Percentiles rank a stretch among this genome's conserved stretches.
Evolutionary conservation across 225 moss, liverwort and hornwort species (phyloP).

Genomic region (Pseudoscleropodium purum): DNA sequence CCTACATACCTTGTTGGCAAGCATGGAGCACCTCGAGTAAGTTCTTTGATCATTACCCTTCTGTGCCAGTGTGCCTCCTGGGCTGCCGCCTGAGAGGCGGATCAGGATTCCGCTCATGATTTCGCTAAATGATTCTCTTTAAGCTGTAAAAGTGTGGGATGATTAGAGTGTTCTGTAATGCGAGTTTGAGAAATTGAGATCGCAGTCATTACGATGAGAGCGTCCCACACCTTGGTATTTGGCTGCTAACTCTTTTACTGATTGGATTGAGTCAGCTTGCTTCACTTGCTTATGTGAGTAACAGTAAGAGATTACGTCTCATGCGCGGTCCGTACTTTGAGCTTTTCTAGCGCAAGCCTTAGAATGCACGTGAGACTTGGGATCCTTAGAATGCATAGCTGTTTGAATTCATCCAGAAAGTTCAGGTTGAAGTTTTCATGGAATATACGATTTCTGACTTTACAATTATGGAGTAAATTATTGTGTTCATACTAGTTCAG

Average conservation of each 20-base stretch:
- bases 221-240: neutral
- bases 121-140: neutral
- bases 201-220: neutral
- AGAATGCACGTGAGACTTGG: neutral
- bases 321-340: neutral
- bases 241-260: neutral
- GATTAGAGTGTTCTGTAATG: neutral
- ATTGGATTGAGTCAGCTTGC: neutral
- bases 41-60: neutral
- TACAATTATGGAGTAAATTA: neutral
- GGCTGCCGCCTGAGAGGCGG: neutral
- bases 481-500: neutral
- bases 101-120: neutral
- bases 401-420: neutral
- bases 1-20: constrained; percentile 59
- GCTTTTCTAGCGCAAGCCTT: neutral
- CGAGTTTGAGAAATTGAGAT: neutral
- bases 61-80: neutral
- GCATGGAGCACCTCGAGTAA: constrained; percentile 67
- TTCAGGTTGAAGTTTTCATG: neutral
- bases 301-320: neutral
- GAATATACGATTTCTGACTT: neutral
- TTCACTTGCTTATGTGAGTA: neutral
- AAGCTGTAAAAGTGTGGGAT: neutral
- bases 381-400: neutral